These are phyloP conservation scores for Tuber magnatum DNA, from an alignment of 495 filamentous ascomycete genomes.

Conservation along the genomic window DNA sequence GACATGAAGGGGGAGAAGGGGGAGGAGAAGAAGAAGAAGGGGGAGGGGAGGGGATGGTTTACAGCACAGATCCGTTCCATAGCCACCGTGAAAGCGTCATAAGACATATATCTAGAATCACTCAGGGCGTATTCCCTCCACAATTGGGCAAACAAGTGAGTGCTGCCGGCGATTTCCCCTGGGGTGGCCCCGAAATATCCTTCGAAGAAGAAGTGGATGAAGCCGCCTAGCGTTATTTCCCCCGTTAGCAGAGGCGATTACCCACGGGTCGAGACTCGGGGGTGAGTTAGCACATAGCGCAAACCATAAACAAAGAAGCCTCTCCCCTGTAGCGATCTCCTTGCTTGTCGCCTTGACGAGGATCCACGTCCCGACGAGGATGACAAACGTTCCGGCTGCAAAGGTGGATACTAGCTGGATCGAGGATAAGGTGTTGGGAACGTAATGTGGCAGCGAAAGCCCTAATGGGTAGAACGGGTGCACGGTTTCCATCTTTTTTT, in stretches of 20 bases:
- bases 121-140: constrained; percentile 59
- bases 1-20: background rate
- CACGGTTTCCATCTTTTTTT: background rate
- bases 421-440: constrained; percentile 49
- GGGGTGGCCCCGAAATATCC: constrained; percentile 51
- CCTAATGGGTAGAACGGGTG: constrained; percentile 51
- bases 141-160: constrained; percentile 52
- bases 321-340: constrained; percentile 44
- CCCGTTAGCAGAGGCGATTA: background rate
- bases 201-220: constrained; percentile 55
- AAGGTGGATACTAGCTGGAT: constrained; percentile 48
- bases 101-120: constrained; percentile 53
- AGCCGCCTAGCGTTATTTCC: constrained; percentile 44
- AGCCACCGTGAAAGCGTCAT: constrained; percentile 50
- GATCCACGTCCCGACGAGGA: constrained; percentile 46
- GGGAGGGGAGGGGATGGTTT: background rate
- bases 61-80: constrained; percentile 54
- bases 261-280: background rate
- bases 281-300: constrained; percentile 44
- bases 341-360: constrained; percentile 45
- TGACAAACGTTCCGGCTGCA: constrained; percentile 44
- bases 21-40: no score
- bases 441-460: constrained; percentile 45
- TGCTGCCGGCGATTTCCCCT: constrained; percentile 44
- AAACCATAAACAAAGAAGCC: constrained; percentile 55